Evolutionary conservation across 2,329 filamentous ascomycete genomes (phyloP), one percentile per base, ranked within the genome.

Genomic region (Coniochaeta pulveracea): DNA sequence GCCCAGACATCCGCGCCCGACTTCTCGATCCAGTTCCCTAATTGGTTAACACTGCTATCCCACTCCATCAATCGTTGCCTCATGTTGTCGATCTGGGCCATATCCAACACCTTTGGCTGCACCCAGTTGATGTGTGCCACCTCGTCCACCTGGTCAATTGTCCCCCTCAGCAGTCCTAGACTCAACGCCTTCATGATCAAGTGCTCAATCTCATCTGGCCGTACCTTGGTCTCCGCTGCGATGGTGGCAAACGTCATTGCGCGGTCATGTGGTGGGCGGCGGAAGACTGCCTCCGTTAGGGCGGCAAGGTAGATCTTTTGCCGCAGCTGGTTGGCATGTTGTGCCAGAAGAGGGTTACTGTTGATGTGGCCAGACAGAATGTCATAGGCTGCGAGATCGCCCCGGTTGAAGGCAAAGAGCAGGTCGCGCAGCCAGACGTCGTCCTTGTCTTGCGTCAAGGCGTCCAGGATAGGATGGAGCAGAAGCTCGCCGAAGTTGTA

Each of bases 401-500:
- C 91, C 29, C 86, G 80, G 66, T 98, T 98, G 68, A 95, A 98
- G 37, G 91, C 88, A 51, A 95, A 93, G 28, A 98, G 76, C n/a
- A 98, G 77, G 26, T 95, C 84, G 42, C 86, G 83, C 42, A 98
- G 72, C 91, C 91, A 98, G 33, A 77, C 68, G 54, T 93, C 75
- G 26, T 79, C 72, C 16, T 80, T 78, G 47, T 79, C 75, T 49
- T 68, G 68, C 16, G 55, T 52, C 34, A 98, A 74, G 14, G 82
- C 80, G 52, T 94, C 84, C 42, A 98, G 78, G 51, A 98, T 93
- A 4, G 91, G 91, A 56, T 98, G 91, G 45, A 98, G 74, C 19
- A 98, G 76, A n/a, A 98, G 79, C 66, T 98, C 91, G 57, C 91
- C 91, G 48, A 98, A 98, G 67, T 98, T 98, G 75, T 98, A 96